Base-by-base conservation (phyloP, 2,329 filamentous ascomycete genomes). In the Rasamsonia emersonii region DNA sequence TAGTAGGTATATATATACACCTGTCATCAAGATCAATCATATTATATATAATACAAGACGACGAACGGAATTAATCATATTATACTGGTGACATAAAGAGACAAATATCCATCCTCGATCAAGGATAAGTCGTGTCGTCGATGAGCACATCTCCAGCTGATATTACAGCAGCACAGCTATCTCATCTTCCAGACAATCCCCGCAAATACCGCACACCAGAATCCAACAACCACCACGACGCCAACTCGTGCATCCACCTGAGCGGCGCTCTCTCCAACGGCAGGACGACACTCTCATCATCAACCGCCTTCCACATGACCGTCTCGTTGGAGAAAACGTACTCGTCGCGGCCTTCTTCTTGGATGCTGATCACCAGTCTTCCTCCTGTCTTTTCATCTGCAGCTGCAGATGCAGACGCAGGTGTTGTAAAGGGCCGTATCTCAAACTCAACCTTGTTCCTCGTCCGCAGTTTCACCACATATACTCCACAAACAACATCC, bases 141-240 rank as follows among this genome's bases (percentile, higher is more conserved):
- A n/a, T n/a, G n/a, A n/a, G n/a, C 23, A 25, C n/a, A 5, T 4
- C n/a, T 5, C n/a, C 17, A 14, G 10, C 10, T 14, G 10, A 14
- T 13, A 13, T 26, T 26, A 7, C 18, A 27, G 25, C 23, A 24
- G n/a, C 10, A 24, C 14, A n/a, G n/a, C n/a, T n/a, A n/a, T 24
- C 23, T 19, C 18, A 26, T 29, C 11, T 47, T 43, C 30, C n/a
- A n/a, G n/a, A n/a, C n/a, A 50, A 17, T 17, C 45, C 44, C 31
- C 36, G 42, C 40, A 59, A 20, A 46, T 54, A 58, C 14, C 29
- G 30, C 13, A 51, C 43, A 4, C 54, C 55, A 7, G 52, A 55
- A 33, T 54, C 54, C 32, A 59, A 30, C 35, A 59, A 42, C 53
- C 54, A 58, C 56, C 55, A 59, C 17, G 53, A 32, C 13, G 51